These are phyloP conservation scores for Kodamaea restingae DNA, from an alignment of 805 yeast genomes.

Conservation along the genomic window DNA sequence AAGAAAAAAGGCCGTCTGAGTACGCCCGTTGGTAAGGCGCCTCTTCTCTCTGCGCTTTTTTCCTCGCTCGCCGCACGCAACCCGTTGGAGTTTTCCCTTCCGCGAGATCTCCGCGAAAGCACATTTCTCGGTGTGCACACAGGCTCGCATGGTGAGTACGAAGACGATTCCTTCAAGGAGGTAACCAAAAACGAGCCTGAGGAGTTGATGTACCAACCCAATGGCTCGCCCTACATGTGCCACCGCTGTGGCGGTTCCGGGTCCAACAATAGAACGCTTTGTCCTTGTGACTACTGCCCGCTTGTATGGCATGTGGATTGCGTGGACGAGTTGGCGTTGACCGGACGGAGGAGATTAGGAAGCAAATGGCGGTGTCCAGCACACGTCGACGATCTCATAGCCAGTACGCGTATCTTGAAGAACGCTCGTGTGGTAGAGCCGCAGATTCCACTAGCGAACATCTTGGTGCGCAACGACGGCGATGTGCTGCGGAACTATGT, in stretches of 20 bases:
- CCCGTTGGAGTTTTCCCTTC: constrained; percentile 48
- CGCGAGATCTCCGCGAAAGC: constrained; percentile 58
- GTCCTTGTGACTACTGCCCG: constrained; percentile 80
- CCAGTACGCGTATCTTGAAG: constrained; percentile 35
- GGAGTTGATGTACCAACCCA: constrained; percentile 59
- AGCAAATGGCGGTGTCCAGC: constrained; percentile 90
- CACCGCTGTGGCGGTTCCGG: constrained; percentile 74
- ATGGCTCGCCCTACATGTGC: constrained; percentile 69
- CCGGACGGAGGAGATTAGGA: constrained; percentile 63
- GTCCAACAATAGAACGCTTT: constrained; percentile 47
- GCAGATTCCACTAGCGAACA: background rate
- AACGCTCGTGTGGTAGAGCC: constrained; percentile 55
- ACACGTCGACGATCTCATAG: constrained; percentile 56
- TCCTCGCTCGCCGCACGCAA: constrained; percentile 16
- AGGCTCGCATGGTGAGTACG: constrained; percentile 67
- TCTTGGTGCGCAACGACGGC: constrained; percentile 5
- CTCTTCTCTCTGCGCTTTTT: background rate
- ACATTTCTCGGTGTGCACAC: constrained; percentile 68
- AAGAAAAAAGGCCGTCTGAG: background rate
- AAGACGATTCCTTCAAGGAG: constrained; percentile 43
- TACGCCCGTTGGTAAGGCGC: too few relatives aligned
- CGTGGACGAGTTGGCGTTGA: constrained; percentile 66
- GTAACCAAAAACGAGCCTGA: constrained; percentile 46
- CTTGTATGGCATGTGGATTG: constrained; percentile 90
- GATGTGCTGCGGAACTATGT: background rate